These are phyloP conservation scores for Cyanodermella asteris DNA, from an alignment of 2,329 filamentous ascomycete genomes.

Conservation along the genomic window DNA sequence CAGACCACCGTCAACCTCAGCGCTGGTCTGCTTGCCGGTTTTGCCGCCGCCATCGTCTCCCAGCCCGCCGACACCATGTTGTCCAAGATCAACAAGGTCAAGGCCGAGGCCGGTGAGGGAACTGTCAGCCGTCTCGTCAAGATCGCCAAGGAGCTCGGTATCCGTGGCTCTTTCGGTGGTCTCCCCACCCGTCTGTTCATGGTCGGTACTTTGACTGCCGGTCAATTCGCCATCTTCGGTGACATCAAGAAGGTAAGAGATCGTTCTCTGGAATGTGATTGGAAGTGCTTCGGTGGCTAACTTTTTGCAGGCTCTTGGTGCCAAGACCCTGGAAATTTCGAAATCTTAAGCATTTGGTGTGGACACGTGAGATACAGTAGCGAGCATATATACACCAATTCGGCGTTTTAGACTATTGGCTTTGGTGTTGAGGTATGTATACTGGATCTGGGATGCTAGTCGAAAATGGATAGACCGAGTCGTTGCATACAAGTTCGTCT, in stretches of 20 bases:
- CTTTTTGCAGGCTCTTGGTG: too few relatives aligned
- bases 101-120: conserved; percentile 67
- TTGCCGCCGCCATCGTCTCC: conserved; percentile 68
- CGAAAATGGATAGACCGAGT: too few relatives aligned
- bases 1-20: conserved; percentile 70
- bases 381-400: too few relatives aligned
- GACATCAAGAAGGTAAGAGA: conserved; percentile 20
- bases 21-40: conserved; percentile 67
- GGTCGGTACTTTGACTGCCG: conserved; percentile 34
- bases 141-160: conserved; percentile 67
- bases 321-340: too few relatives aligned
- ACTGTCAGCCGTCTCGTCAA: conserved; percentile 63
- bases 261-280: conserved; percentile 1
- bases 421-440: too few relatives aligned
- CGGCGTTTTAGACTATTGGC: too few relatives aligned
- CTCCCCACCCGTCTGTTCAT: conserved; percentile 61
- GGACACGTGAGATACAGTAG: too few relatives aligned
- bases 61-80: conserved; percentile 89
- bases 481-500: too few relatives aligned
- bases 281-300: not conserved
- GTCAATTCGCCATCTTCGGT: conserved; percentile 81
- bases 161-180: conserved; percentile 58
- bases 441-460: too few relatives aligned
- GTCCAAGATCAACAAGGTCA: conserved; percentile 89
- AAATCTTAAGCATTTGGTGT: too few relatives aligned